Base-by-base conservation (phyloP, 805 yeast species). In the Saccharomycopsis vini region DNA sequence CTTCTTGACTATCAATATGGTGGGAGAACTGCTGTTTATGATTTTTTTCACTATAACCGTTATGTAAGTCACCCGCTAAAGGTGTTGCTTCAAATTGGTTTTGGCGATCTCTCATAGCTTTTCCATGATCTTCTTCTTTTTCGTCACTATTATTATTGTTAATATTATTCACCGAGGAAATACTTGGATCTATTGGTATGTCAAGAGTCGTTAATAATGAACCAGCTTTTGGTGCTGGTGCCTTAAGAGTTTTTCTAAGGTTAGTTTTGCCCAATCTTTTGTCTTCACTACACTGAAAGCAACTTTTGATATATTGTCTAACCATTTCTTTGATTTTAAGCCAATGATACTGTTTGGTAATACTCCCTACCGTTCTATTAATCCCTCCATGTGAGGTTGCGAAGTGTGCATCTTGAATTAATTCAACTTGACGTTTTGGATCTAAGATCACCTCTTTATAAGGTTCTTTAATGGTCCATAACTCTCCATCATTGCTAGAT, bases 311-410 rank as follows among this genome's bases (percentile, higher is more conserved):
- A 28, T 38, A 90, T 24, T 77, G 75, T 1, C 83, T 79, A 1
- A 85, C 96, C 0, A 95, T 86, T 45, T 77, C 87, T 61, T 92
- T 89, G 50, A 90, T 83, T 41, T 95, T 74, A 1, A 87, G 75
- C 97, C 97, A 90, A 60, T 87, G 95, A 54, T 83, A 90, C 52
- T 75, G 73, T 50, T 83, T 92, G 1, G 89, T 75, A 15, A 92
- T 75, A 15, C 73, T 63, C 0, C 90, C 66, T 0, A 96, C 88
- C 2, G 95, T 80, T 56, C 81, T 85, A 63, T 90, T 90, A 50
- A 90, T 87, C 9, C 97, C 97, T 10, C 80, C 80, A 58, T 90
- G 98, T 36, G 71, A 74, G 5, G 49, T 45, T 18, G 71, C 61
- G 50, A 71, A 57, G 58, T 90, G 98, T 18, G 77, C 63, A 36